Evolutionary conservation across 2,329 filamentous ascomycete species (phyloP), one percentile per base, ranked within the genome.

Genomic region (Tolypocladium tropicale): DNA sequence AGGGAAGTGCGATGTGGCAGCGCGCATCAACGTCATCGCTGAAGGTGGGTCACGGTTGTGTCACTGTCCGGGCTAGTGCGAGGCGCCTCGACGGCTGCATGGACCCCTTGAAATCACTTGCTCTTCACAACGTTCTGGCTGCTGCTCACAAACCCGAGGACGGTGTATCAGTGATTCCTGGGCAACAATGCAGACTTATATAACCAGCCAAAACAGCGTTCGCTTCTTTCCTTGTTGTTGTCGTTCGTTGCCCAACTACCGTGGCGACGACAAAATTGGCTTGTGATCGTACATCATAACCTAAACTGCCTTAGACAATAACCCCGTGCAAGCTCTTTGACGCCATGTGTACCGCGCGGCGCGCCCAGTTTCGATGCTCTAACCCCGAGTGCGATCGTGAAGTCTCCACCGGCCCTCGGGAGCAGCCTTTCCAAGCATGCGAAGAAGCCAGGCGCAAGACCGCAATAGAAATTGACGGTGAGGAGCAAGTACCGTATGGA

Each of bases 1-100:
- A 53, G 56, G 33, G 46, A 56, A 57, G 43, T 9, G 28, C 18
- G 34, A 28, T 23, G 41, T 25, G 53, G 37, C 11, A 51, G 21
- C 50, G 46, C 23, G 34, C 30, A 12, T 41, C 36, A 53, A 57
- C 57, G 73, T 75, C 73, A 75, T 75, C 70, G 73, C 73, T 72
- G 72, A 70, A 65, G 68, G 57, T 62, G 59, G 32, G 46, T 49
- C 46, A 7, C 23, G 23, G 41, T 46, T 46, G 41, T 21, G 23
- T 50, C 39, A 43, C 43, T 46, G 23, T n/a, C n/a, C n/a, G n/a
- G n/a, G n/a, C n/a, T n/a, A n/a, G n/a, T n/a, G n/a, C n/a, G n/a
- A n/a, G n/a, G n/a, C n/a, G n/a, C n/a, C n/a, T n/a, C n/a, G n/a
- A n/a, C n/a, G n/a, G n/a, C n/a, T n/a, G n/a, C n/a, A n/a, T n/a